phyloP scores from a whole-genome alignment of 192 early-diverging fungal species.

The Dimargaris xerosporica region DNA sequence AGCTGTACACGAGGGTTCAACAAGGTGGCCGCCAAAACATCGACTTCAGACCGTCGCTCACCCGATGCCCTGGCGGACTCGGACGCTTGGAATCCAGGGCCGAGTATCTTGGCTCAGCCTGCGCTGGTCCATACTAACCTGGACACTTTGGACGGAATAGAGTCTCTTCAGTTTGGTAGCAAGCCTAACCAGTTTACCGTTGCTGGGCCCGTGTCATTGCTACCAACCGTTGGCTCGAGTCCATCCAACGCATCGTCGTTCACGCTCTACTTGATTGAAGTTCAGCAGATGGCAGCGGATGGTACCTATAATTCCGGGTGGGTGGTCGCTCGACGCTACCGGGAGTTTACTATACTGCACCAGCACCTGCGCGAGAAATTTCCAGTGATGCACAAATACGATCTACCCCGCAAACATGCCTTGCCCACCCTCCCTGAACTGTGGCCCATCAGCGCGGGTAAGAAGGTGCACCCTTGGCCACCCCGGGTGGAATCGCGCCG shows the following conservation, averaged over 20 bases:
- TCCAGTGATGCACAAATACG: conserved; percentile 41
- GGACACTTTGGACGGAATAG: not conserved
- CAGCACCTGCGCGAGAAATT: conserved; percentile 40
- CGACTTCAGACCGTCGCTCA: not conserved
- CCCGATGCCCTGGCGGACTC: not conserved
- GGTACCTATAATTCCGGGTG: conserved; percentile 44
- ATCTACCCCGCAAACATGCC: conserved; percentile 61
- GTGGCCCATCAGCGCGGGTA: not conserved
- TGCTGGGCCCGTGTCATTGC: not conserved
- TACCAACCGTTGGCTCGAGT: not conserved
- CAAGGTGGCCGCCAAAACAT: no score
- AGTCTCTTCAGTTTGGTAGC: not conserved
- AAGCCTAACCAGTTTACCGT: not conserved
- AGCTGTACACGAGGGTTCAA: conserved; percentile 11
- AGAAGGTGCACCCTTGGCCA: conserved; percentile 11
- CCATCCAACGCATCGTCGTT: not conserved
- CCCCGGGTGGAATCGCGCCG: conserved; percentile 55
- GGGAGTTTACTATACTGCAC: conserved; percentile 77
- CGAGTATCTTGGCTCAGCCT: not conserved
- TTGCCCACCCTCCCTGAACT: conserved; percentile 42
- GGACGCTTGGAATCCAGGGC: not conserved
- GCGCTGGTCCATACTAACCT: not conserved
- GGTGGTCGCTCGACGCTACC: conserved; percentile 63
- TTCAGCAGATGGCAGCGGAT: conserved; percentile 38
- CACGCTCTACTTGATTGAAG: conserved; percentile 39